phyloP scores from a whole-genome alignment of 768 basidiomycete species.

The Collybiopsis luxurians region DNA sequence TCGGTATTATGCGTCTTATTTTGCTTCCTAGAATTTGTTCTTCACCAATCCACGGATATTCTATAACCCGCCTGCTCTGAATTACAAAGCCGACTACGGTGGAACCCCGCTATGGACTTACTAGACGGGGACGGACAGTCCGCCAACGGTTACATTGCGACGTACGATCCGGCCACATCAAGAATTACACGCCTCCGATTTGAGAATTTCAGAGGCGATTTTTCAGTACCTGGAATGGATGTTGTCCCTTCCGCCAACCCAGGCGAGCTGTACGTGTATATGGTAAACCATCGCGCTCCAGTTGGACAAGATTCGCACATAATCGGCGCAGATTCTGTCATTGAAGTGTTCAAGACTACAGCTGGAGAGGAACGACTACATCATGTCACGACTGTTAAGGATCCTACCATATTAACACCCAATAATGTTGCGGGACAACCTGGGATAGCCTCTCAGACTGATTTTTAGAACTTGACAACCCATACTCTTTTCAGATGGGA shows the following conservation, averaged over 20 bases:
- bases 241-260: constrained; percentile 54
- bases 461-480: too few species aligned
- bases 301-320: constrained; percentile 28
- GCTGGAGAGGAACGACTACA: constrained; percentile 40
- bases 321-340: constrained; percentile 69
- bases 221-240: constrained; percentile 68
- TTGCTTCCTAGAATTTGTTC: constrained; percentile 45
- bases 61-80: constrained; percentile 66
- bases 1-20: constrained; percentile 15
- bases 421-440: constrained; percentile 69
- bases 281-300: constrained; percentile 71
- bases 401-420: constrained; percentile 57
- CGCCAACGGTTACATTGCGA: constrained; percentile 54
- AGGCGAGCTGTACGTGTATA: constrained; percentile 55
- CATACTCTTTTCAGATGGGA: too few species aligned
- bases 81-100: constrained; percentile 41
- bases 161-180: constrained; percentile 49
- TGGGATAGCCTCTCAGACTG: too few species aligned
- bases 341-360: constrained; percentile 66
- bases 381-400: constrained; percentile 58
- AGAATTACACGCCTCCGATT: constrained; percentile 44
- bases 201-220: constrained; percentile 30
- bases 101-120: constrained; percentile 45
- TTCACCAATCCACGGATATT: constrained; percentile 56
- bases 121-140: constrained; percentile 36